Evolutionary conservation across 805 yeast species (phyloP), one percentile per base, ranked within the genome.

Genomic region (Starmerella cellae): DNA sequence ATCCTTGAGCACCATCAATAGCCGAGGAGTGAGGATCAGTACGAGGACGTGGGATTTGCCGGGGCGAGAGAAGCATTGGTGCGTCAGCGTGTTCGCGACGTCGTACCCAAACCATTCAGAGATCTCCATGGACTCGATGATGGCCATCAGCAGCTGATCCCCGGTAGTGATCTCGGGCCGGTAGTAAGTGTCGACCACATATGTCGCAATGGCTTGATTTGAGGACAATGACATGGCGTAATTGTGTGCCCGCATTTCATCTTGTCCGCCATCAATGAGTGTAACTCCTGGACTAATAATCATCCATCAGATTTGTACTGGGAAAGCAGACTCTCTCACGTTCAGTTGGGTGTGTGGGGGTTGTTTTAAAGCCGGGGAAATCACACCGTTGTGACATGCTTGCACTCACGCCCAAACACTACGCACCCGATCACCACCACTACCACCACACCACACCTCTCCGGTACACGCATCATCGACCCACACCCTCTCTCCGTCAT

Each of bases 21-120:
- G 29, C 4, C 19, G 10, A 2, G 43, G 43, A n/a, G 41, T 32
- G 20, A 41, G 35, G 10, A 35, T 39, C 9, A 41, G 36, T 4
- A 41, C 35, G 9, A 41, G 20, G 8, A 27, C 5, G 4, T 16
- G 38, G 17, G n/a, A 10, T 2, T 21, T 8, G 3, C n/a, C 22
- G 17, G 30, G 40, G 14, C 23, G 31, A 13, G 28, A 32, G 5
- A 17, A 19, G 17, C 35, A 27, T 24, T 30, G 19, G 23, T 44
- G 47, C 16, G 41, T 30, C 13, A 44, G 23, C 19, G 29, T 18
- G 27, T 37, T 26, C 17, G 31, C 34, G 9, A 32, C 17, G 2
- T 35, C 37, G 35, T 46, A 46, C 11, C 47, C 45, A 20, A 29
- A 46, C 43, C 43, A 46, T n/a, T 46, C 50, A 16, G 41, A 35